Conservation (phyloP, 2,329 filamentous ascomycete species). For the Endothia cerciana region DNA sequence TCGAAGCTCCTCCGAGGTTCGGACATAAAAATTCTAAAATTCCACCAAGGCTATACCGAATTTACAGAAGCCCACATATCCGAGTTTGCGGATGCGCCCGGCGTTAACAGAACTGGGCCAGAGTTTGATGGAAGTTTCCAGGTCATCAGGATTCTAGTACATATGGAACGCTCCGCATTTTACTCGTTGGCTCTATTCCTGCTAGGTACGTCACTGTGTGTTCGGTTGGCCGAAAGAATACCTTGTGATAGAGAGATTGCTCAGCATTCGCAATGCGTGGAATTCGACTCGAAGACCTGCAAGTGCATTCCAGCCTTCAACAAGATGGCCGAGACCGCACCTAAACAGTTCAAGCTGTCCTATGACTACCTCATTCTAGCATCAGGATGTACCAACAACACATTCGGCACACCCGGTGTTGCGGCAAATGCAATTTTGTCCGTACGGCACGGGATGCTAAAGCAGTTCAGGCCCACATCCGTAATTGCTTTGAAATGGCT, state of each 20-base stretch:
- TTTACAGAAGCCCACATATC: background rate
- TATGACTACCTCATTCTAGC: constrained; percentile 25
- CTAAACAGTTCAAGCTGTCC: constrained; percentile 11
- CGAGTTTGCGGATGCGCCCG: background rate
- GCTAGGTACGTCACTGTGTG: background rate
- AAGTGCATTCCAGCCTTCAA: constrained; percentile 18
- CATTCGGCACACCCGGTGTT: constrained; percentile 20
- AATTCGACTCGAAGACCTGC: constrained; percentile 22
- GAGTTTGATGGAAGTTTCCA: background rate
- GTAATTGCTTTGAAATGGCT: constrained; percentile 24
- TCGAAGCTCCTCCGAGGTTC: too few species aligned
- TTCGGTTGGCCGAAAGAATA: background rate
- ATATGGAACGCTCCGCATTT: background rate
- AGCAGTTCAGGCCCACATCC: constrained; percentile 23
- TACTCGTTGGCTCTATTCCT: too few species aligned
- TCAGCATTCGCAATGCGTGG: constrained; percentile 11
- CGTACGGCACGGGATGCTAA: constrained; percentile 24
- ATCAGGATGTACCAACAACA: constrained; percentile 26
- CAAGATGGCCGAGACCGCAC: background rate
- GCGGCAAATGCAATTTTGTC: constrained; percentile 24
- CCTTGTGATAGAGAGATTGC: too few species aligned
- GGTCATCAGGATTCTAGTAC: too few species aligned
- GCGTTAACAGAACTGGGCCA: background rate
- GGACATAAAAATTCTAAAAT: background rate
- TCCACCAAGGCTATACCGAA: background rate